Evolutionary conservation across 1,284 basidiomycete genomes (phyloP).

Genomic region (Golubevia sp.): DNA sequence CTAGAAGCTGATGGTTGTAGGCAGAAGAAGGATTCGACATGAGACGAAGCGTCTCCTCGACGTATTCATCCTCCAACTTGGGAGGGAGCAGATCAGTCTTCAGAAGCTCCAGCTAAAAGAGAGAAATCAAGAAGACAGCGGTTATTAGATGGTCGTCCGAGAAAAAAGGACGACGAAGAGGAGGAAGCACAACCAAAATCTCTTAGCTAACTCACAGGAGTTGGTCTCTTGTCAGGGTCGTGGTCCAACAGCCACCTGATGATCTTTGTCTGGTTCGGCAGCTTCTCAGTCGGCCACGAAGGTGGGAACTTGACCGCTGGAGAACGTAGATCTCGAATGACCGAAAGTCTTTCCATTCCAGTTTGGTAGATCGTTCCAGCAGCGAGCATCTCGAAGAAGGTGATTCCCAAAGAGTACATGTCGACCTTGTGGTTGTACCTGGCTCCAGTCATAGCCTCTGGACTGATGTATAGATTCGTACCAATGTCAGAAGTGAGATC

Average conservation of each 20-base stretch:
- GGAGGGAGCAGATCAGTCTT: constrained; percentile 77
- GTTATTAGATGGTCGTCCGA: too few species aligned
- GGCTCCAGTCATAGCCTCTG: constrained; percentile 71
- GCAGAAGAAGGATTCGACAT: constrained; percentile 68
- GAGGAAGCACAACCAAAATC: too few species aligned
- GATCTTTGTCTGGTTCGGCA: constrained; percentile 68
- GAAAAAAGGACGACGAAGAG: too few species aligned
- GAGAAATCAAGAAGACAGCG: too few species aligned
- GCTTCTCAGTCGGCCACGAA: constrained; percentile 71
- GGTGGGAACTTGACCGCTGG: constrained; percentile 76
- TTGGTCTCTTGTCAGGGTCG: constrained; percentile 79
- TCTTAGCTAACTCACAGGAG: too few species aligned
- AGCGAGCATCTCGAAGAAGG: constrained; percentile 98
- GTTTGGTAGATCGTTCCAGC: constrained; percentile 72
- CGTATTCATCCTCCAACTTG: constrained; percentile 79
- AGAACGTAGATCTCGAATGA: constrained; percentile 77
- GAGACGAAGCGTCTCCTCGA: constrained; percentile 76
- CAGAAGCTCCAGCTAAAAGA: constrained; percentile 84
- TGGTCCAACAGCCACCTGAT: constrained; percentile 83
- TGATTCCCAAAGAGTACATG: constrained; percentile 89
- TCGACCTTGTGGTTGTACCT: constrained; percentile 81
- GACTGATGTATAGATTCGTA: constrained; percentile 89
- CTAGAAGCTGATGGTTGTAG: constrained; percentile 47
- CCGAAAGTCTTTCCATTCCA: constrained; percentile 80
- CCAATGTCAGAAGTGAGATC: constrained; percentile 87